These are phyloP conservation scores for Cyberlindnera maritima DNA, from an alignment of 805 yeast genomes.

Conservation along the genomic window DNA sequence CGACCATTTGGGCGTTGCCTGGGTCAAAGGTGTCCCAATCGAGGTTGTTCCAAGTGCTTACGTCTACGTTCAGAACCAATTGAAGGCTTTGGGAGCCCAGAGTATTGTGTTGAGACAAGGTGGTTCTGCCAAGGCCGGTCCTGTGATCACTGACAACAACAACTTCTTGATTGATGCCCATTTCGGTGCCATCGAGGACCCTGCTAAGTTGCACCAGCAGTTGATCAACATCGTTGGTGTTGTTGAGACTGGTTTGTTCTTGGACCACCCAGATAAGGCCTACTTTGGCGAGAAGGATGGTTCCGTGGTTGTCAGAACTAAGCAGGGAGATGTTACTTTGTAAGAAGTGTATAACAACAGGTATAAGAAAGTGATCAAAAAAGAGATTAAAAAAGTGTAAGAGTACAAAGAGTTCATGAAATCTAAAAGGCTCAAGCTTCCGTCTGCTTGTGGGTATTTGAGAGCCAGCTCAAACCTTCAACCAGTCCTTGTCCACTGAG, in stretches of 20 bases:
- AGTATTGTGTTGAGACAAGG: constrained; percentile 75
- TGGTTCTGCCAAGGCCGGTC: constrained; percentile 92
- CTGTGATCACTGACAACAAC: constrained; percentile 93
- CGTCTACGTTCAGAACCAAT: constrained; percentile 66
- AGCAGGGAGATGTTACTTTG: constrained; percentile 22
- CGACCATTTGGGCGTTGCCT: constrained; percentile 65
- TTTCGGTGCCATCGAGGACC: constrained; percentile 68
- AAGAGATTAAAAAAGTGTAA: too few relatives aligned
- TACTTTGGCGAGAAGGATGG: constrained; percentile 91
- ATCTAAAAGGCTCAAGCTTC: neutral
- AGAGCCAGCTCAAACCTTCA: constrained; percentile 85
- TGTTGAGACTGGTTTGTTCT: constrained; percentile 92
- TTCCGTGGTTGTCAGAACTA: constrained; percentile 37
- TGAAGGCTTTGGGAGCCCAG: constrained; percentile 61
- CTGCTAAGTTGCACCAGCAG: constrained; percentile 52
- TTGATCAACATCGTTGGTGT: constrained; percentile 85
- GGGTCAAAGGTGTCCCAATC: constrained; percentile 93
- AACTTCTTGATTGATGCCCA: constrained; percentile 92
- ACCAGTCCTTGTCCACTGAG: constrained; percentile 85
- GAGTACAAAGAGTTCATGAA: neutral
- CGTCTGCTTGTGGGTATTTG: constrained; percentile 49
- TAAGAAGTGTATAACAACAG: too few relatives aligned
- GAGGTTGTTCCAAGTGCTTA: constrained; percentile 92
- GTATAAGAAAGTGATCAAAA: too few relatives aligned
- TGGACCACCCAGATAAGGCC: constrained; percentile 65